These are phyloP conservation scores for Daldinia eschscholtzii DNA, from an alignment of 2,329 filamentous ascomycete species.

Conservation along the genomic window DNA sequence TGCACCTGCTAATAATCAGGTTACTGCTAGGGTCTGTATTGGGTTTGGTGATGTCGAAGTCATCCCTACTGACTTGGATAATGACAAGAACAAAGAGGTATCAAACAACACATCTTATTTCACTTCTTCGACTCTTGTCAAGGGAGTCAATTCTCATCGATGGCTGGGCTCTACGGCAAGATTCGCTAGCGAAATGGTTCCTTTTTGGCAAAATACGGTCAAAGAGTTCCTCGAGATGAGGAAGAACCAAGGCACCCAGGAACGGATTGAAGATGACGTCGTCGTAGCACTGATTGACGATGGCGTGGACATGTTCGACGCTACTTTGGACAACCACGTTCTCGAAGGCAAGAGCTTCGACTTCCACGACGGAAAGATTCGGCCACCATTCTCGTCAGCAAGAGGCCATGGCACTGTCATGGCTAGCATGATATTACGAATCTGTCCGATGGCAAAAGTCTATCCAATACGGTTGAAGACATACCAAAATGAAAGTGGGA, in stretches of 20 bases:
- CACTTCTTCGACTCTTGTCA: not conserved
- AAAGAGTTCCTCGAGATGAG: slow-evolving; percentile 4
- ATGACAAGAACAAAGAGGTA: not conserved
- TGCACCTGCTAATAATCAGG: not conserved
- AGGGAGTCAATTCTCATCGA: slow-evolving; percentile 12
- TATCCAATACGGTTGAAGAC: slow-evolving; percentile 18
- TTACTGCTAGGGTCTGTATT: not conserved
- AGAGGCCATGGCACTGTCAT: slow-evolving; percentile 23
- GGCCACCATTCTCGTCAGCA: slow-evolving; percentile 23
- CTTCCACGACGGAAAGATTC: slow-evolving; percentile 27
- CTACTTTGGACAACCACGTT: slow-evolving; percentile 4
- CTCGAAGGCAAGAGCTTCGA: slow-evolving; percentile 32
- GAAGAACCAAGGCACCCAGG: slow-evolving; percentile 1
- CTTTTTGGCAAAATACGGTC: slow-evolving; percentile 12
- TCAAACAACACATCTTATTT: not conserved
- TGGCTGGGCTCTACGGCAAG: slow-evolving; percentile 10
- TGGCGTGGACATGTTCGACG: slow-evolving; percentile 16
- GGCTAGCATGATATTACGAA: slow-evolving; percentile 26
- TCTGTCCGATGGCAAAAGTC: slow-evolving; percentile 29
- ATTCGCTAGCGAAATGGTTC: slow-evolving; percentile 14
- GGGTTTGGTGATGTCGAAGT: not conserved
- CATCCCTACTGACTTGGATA: not conserved
- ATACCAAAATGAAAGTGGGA: slow-evolving; percentile 5
- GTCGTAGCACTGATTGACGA: slow-evolving; percentile 16
- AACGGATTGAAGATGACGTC: slow-evolving; percentile 12